A percentile compares a stretch with the other conserved stretches of the same genome.
These are phyloP conservation scores for Musa beccarii DNA, from an alignment of 176 grass and related monocot genomes.

Conservation along the genomic window DNA sequence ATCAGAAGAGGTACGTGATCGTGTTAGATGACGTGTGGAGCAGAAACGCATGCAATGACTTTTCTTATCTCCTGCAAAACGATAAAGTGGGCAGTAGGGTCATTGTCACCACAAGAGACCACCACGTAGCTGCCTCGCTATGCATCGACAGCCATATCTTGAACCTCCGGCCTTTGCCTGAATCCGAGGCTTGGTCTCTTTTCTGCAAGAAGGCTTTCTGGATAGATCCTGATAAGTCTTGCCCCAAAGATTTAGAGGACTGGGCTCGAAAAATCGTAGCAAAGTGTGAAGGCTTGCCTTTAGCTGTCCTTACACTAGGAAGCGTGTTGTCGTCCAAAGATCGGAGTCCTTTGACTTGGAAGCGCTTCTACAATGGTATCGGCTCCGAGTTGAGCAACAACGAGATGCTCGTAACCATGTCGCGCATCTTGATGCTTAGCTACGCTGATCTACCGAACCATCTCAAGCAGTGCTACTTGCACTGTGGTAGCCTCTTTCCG, in stretches of 20 bases:
- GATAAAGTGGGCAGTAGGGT: neutral
- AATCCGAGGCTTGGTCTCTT: neutral
- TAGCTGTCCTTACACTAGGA: neutral
- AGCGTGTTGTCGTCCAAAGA: neutral
- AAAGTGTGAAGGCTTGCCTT: neutral
- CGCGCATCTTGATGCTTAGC: neutral
- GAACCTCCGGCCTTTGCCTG: neutral
- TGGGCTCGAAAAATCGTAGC: neutral
- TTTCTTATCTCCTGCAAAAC: neutral
- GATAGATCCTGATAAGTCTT: neutral
- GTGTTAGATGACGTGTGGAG: conserved; percentile 45
- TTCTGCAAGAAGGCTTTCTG: neutral
- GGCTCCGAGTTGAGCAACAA: neutral
- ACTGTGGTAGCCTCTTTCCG: neutral
- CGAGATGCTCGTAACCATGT: neutral
- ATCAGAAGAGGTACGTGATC: conserved; percentile 31
- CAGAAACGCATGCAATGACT: conserved; percentile 11
- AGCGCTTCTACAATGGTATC: neutral
- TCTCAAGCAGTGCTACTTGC: neutral
- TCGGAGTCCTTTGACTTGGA: neutral
- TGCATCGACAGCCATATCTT: neutral
- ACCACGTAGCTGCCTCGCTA: neutral
- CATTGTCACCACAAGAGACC: conserved; percentile 1
- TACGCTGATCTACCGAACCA: neutral
- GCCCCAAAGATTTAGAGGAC: neutral